Conservation (phyloP, 768 basidiomycete species). For the Tricholomella constricta region DNA sequence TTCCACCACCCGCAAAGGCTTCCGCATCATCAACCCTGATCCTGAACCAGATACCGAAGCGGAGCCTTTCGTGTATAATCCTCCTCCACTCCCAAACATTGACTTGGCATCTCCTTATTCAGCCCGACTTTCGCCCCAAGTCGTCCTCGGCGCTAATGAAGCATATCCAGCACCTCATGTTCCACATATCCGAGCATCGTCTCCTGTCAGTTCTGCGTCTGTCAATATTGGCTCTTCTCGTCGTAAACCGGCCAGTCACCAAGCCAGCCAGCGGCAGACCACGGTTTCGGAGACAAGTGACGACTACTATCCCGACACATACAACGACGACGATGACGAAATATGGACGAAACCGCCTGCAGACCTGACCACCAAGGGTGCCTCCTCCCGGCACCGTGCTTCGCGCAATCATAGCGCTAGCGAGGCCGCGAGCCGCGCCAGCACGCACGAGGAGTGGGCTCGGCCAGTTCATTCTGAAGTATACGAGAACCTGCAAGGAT, state of each 20-base stretch:
- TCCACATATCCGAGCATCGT: background rate
- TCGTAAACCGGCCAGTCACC: background rate
- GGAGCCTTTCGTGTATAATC: constrained; percentile 18
- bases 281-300: background rate
- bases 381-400: background rate
- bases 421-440: background rate
- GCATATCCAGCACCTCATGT: background rate
- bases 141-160: constrained; percentile 4
- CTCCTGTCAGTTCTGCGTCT: background rate
- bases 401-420: constrained; percentile 7
- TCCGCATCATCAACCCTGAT: constrained; percentile 34
- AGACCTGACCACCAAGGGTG: constrained; percentile 15
- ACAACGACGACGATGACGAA: constrained; percentile 21
- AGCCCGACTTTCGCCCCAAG: constrained; percentile 16
- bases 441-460: constrained; percentile 31
- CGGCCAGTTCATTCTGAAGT: constrained; percentile 80
- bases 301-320: constrained; percentile 3
- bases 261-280: background rate
- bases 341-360: constrained; percentile 36
- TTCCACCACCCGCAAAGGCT: constrained; percentile 24
- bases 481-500: constrained; percentile 76
- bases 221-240: background rate
- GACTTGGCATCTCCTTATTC: constrained; percentile 14
- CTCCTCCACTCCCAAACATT: constrained; percentile 20
- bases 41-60: constrained; percentile 22